Evolutionary conservation across 2,329 filamentous ascomycete genomes (phyloP).

Genomic region (Arthrobotrys pseudoclavata): DNA sequence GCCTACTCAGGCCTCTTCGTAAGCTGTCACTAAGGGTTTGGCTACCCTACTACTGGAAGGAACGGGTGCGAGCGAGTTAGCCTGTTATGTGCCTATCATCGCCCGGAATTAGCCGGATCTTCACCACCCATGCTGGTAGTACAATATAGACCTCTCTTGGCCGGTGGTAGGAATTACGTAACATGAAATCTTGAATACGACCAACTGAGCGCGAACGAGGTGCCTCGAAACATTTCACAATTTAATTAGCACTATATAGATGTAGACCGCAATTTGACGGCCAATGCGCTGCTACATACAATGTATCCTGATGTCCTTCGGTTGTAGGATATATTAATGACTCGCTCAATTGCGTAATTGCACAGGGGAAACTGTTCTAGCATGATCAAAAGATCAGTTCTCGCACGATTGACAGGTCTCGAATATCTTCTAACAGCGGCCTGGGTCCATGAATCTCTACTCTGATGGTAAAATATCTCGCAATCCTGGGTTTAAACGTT

Average conservation of each 20-base stretch:
- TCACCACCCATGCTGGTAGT: not conserved
- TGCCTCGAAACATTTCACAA: too few species aligned
- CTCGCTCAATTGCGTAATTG: too few species aligned
- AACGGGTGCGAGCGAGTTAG: not conserved
- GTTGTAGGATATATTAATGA: too few species aligned
- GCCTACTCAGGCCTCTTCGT: not conserved
- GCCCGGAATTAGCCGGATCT: slow-evolving; percentile 13
- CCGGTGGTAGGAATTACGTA: too few species aligned
- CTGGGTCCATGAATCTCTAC: not conserved
- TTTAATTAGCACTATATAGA: too few species aligned
- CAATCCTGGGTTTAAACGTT: not conserved
- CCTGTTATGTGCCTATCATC: not conserved
- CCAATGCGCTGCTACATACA: too few species aligned
- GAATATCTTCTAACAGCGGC: not conserved
- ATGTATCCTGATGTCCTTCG: too few species aligned
- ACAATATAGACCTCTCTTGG: not conserved
- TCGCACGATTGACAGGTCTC: not conserved
- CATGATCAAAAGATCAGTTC: not conserved
- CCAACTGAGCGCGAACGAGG: too few species aligned
- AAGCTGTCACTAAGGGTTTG: too few species aligned
- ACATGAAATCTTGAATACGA: too few species aligned
- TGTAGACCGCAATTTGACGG: too few species aligned
- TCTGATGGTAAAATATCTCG: not conserved
- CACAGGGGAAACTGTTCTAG: too few species aligned
- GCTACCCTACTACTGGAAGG: not conserved